Evolutionary conservation across 495 filamentous ascomycete genomes (phyloP), one percentile per base, ranked within the genome.

Genomic region (Penicillium canescens): DNA sequence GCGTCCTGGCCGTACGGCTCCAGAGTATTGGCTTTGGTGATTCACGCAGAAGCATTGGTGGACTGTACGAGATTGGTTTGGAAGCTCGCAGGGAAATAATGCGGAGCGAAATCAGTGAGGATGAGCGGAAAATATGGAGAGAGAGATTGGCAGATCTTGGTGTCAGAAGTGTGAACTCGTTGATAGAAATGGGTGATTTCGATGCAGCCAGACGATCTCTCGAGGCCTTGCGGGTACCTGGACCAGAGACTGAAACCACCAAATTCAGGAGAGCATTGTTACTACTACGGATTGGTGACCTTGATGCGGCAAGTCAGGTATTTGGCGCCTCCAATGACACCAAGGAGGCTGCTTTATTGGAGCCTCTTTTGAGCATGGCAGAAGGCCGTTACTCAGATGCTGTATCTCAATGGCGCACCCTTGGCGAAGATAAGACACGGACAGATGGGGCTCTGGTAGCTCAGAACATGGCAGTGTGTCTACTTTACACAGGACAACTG

Each of bases 161-260:
- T 0, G 66, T 96, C 9, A 69, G 87, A 42, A 89, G 90, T 9
- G 92, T 86, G 0, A 89, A 90, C 61, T 85, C 87, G 24, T 65
- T 98, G 46, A 79, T 96, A 4, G 92, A 97, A 72, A 96, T 96
- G 90, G 90, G 91, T 6, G 92, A 98, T 67, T 62, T 93, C 2
- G 82, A 84, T 46, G 87, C 85, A 7, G 94, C 92, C 2, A 80
- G 68, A n/a, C 68, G 84, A 41, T 87, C 91, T 59, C 72, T 98
- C 1, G 73, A 70, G 34, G 69, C 48, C 40, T 52, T 79, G 16
- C 65, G 63, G 41, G 58, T 71, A 18, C 67, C 67, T 12, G 67
- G 74, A 31, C 68, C 60, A 68, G 67, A 68, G 10, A 64, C 61
- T 3, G 61, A 74, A 18, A 50, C 55, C 35, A 72, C 66, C 45